Percentiles rank a stretch among this genome's conserved stretches.
phyloP scores from a whole-genome alignment of 495 filamentous ascomycete genomes.

The Lophiostoma macrostomum region DNA sequence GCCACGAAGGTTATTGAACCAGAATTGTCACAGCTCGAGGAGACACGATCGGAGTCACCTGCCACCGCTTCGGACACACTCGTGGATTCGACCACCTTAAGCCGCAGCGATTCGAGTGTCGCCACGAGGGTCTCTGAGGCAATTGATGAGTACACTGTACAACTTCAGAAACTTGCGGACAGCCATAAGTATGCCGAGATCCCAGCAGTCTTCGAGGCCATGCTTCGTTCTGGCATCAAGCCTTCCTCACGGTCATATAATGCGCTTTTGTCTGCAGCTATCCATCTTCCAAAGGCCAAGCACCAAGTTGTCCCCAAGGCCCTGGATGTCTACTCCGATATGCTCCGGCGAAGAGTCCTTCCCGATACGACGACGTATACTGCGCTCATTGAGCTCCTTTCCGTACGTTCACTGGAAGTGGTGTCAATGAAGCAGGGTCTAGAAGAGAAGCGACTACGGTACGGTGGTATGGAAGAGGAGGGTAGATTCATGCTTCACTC shows the following conservation, averaged over 20 bases:
- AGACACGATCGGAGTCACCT: conserved; percentile 22
- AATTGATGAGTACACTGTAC: conserved; percentile 62
- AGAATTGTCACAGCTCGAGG: conserved; percentile 39
- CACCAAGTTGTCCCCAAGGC: conserved; percentile 83
- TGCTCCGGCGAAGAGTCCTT: conserved; percentile 79
- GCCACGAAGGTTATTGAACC: conserved; percentile 35
- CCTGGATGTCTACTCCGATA: conserved; percentile 91
- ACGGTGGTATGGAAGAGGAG: conserved; percentile 79
- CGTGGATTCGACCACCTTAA: conserved; percentile 20
- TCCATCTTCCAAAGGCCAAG: conserved; percentile 66
- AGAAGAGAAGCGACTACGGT: conserved; percentile 72
- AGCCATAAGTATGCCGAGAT: conserved; percentile 75
- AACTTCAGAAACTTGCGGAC: conserved; percentile 68
- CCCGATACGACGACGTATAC: conserved; percentile 84
- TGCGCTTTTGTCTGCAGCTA: conserved; percentile 76
- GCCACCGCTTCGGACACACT: conserved; percentile 24
- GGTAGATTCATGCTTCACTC: conserved; percentile 89
- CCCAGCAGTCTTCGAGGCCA: conserved; percentile 79
- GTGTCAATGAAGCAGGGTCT: conserved; percentile 63
- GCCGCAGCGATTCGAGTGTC: conserved; percentile 30
- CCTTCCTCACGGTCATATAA: conserved; percentile 87
- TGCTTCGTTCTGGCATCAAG: conserved; percentile 72
- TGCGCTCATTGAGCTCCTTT: conserved; percentile 76
- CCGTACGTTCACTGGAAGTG: conserved; percentile 72
- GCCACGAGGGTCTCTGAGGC: conserved; percentile 19